Percentiles rank a stretch among this genome's conserved stretches.
Evolutionary conservation across 169 alveolate species (phyloP).

Genomic region (Plasmodium falciparum): DNA sequence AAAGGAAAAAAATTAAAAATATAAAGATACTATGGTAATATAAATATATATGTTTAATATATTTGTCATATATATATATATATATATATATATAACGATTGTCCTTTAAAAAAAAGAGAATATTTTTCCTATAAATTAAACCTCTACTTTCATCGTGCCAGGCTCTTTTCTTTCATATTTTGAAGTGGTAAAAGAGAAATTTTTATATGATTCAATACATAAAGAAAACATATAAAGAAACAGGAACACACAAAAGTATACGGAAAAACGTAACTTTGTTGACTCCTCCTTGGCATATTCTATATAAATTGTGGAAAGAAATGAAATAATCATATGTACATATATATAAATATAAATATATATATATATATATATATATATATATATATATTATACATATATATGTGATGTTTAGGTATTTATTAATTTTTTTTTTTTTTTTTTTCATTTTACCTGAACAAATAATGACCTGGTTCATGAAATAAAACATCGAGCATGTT

Average conservation of each 20-base stretch:
- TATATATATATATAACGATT: background rate
- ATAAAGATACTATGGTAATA: background rate
- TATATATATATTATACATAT: background rate
- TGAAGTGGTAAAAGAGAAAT: constrained; percentile 4
- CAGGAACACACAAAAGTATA: constrained; percentile 39
- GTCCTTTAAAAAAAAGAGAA: background rate
- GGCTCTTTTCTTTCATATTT: background rate
- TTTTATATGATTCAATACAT: constrained; percentile 27
- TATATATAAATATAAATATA: background rate
- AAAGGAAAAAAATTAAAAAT: too few relatives aligned
- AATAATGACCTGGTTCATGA: constrained; percentile 3
- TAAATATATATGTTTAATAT: background rate
- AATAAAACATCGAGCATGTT: constrained; percentile 21
- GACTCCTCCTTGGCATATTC: constrained; percentile 1
- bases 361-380: background rate
- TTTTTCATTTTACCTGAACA: constrained; percentile 20
- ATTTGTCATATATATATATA: background rate
- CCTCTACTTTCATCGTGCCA: constrained; percentile 45
- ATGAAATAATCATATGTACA: background rate
- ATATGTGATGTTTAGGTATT: too few relatives aligned
- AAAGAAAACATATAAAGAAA: constrained; percentile 34
- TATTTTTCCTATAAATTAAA: background rate
- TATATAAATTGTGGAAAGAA: background rate
- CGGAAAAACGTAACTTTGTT: background rate
- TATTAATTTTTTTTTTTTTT: background rate